Conservation (phyloP, 441 rosid genomes). For the Eutrema salsugineum region DNA sequence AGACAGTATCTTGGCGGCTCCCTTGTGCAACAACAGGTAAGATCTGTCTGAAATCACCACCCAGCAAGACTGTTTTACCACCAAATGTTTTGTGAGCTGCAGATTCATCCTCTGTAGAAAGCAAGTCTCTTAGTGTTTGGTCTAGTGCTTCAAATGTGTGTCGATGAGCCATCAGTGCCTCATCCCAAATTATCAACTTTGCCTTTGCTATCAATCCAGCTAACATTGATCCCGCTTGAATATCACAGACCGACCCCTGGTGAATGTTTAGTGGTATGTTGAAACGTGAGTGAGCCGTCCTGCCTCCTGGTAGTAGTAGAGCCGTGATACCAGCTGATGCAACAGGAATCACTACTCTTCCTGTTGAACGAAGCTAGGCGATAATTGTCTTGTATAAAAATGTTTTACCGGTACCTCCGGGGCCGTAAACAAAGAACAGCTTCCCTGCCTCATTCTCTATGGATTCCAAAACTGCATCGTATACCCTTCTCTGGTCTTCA, state of each 20-base stretch:
- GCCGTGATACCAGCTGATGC: not conserved
- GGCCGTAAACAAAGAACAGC: not conserved
- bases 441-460: not conserved
- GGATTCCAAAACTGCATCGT: not conserved
- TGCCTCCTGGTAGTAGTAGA: not conserved
- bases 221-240: not conserved
- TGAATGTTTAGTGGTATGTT: not conserved
- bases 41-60: not conserved
- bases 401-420: not conserved
- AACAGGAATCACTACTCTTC: not conserved
- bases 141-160: not conserved
- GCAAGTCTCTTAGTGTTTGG: not conserved
- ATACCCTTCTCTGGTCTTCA: not conserved
- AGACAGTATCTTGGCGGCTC: not conserved
- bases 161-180: not conserved
- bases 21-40: not conserved
- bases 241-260: not conserved
- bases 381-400: not conserved
- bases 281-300: not conserved
- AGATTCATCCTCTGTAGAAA: accelerated
- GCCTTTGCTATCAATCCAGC: not conserved
- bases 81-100: not conserved
- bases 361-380: not conserved
- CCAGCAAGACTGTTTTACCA: not conserved
- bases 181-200: not conserved